Base-by-base conservation (phyloP, 2,329 filamentous ascomycete genomes). In the Amesomyces nigricolor region DNA sequence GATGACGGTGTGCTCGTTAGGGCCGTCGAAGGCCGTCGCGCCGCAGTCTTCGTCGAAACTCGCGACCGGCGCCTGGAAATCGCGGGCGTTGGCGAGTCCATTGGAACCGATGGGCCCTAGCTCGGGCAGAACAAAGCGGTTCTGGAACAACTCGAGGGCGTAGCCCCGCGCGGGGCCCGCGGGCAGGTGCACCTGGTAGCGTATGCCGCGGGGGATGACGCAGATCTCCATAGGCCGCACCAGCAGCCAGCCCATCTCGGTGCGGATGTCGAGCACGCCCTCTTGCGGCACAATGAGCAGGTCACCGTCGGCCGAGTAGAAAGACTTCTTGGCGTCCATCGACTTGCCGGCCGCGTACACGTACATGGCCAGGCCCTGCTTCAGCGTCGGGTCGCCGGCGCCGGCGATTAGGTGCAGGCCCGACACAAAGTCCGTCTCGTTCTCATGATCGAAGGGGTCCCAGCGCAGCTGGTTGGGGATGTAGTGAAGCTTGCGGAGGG, bases 281-380 rank as follows among this genome's bases (percentile, higher is more conserved):
- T 88, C 81, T 67, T 92, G 88, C 1, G 86, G 78, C 13, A 92
- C 86, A 59, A 92, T 84, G 54, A 91, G 71, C 63, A 89, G 80
- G 67, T 92, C 88, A 11, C 88, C 88, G 66, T 92, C 88, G 0
- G 89, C 86, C 3, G 87, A 91, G 76, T 92, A 95, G 69, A 91
- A 95, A 0, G 89, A 89, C 48, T 86, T 77, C 39, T 81, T 80
- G n/a, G 77, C 72, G 47, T 77, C 76, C 91, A 96, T 95, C 66
- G 85, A 83, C 68, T 81, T 85, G 17, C 88, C 88, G 0, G 87
- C 88, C 1, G 87, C 86, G 66, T 89, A 95, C 54, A 94, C 82
- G 69, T 88, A 85, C 58, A 94, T 90, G 19, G 88, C 90, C 42
- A 95, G 64, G 0, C 91, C 91, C 16, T 81, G 76, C 72, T 95